These are phyloP conservation scores for Seiridium unicorne DNA, from an alignment of 2,329 filamentous ascomycete genomes.

Conservation along the genomic window DNA sequence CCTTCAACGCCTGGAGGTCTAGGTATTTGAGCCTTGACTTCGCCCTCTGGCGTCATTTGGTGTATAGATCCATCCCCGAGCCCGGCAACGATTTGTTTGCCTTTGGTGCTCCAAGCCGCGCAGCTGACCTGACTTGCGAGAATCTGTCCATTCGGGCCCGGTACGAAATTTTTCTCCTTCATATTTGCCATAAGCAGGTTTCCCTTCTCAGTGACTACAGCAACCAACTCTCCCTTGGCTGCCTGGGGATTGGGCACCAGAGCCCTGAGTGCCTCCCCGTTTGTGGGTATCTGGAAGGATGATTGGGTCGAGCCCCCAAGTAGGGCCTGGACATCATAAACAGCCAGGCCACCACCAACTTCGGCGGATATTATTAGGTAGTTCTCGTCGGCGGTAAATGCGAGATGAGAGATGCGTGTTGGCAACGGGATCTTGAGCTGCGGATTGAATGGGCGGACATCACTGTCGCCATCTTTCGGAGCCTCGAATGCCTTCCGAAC, in stretches of 20 bases:
- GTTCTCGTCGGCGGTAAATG: slow-evolving; percentile 86
- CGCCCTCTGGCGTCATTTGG: slow-evolving; percentile 82
- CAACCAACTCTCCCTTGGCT: slow-evolving; percentile 72
- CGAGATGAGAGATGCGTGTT: slow-evolving; percentile 79
- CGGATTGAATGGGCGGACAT: slow-evolving; percentile 70
- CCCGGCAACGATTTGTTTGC: slow-evolving; percentile 90
- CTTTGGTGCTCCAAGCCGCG: slow-evolving; percentile 86
- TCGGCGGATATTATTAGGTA: slow-evolving; percentile 83
- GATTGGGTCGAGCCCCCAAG: slow-evolving; percentile 65
- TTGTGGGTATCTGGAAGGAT: slow-evolving; percentile 74
- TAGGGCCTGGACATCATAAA: slow-evolving; percentile 74
- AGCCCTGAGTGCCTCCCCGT: slow-evolving; percentile 69
- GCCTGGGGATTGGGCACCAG: slow-evolving; percentile 78
- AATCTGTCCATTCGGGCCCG: slow-evolving; percentile 56
- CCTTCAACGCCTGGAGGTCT: slow-evolving; percentile 65
- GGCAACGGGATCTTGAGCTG: slow-evolving; percentile 72
- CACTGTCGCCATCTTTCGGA: slow-evolving; percentile 57
- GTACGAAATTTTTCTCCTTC: slow-evolving; percentile 59
- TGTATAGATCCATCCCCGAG: slow-evolving; percentile 74
- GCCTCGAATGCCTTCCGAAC: slow-evolving; percentile 73
- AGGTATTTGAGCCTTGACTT: slow-evolving; percentile 74
- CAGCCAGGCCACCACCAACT: slow-evolving; percentile 74
- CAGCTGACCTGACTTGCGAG: slow-evolving; percentile 78
- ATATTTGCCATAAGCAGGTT: slow-evolving; percentile 84
- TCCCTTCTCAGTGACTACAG: slow-evolving; percentile 76